These are phyloP conservation scores for Coemansia nantahalensis DNA, from an alignment of 192 early-diverging fungal genomes.

Conservation along the genomic window DNA sequence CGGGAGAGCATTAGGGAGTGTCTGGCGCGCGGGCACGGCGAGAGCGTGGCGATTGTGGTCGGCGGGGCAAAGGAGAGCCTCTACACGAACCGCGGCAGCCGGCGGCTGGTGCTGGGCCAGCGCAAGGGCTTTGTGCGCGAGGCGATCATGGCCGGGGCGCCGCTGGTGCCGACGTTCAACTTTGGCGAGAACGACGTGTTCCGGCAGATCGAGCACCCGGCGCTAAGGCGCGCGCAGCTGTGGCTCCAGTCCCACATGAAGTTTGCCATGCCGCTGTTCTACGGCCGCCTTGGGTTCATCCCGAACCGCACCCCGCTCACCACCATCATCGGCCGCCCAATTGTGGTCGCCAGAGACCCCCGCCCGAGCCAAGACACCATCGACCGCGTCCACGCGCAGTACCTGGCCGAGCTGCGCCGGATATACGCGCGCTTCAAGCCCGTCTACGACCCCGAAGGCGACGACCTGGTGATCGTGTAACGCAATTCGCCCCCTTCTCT, in stretches of 20 bases:
- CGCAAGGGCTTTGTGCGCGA: conserved; percentile 91
- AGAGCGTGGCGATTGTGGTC: conserved; percentile 84
- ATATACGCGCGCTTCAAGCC: conserved; percentile 43
- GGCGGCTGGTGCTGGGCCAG: conserved; percentile 69
- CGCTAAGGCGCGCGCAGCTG: conserved; percentile 65
- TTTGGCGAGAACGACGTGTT: conserved; percentile 97
- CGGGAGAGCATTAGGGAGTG: conserved; percentile 75
- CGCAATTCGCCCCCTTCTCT: background rate
- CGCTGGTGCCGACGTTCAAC: conserved; percentile 80
- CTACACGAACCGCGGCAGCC: conserved; percentile 62
- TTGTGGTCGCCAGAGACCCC: conserved; percentile 24
- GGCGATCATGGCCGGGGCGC: conserved; percentile 79
- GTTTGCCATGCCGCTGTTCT: conserved; percentile 76
- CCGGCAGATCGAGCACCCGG: conserved; percentile 67
- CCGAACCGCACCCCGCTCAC: conserved; percentile 41
- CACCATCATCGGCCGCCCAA: conserved; percentile 31
- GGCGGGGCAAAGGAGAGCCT: conserved; percentile 90
- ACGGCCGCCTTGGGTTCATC: conserved; percentile 66
- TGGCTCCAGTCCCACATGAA: conserved; percentile 68
- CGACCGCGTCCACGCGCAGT: conserved; percentile 30
- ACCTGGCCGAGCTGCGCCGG: conserved; percentile 27
- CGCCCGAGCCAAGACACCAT: conserved; percentile 38
- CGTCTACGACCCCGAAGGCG: conserved; percentile 47
- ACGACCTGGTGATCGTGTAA: conserved; percentile 33
- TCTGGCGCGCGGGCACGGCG: conserved; percentile 68